Conservation (phyloP, 805 yeast species). For the Candida taoyuanica region DNA sequence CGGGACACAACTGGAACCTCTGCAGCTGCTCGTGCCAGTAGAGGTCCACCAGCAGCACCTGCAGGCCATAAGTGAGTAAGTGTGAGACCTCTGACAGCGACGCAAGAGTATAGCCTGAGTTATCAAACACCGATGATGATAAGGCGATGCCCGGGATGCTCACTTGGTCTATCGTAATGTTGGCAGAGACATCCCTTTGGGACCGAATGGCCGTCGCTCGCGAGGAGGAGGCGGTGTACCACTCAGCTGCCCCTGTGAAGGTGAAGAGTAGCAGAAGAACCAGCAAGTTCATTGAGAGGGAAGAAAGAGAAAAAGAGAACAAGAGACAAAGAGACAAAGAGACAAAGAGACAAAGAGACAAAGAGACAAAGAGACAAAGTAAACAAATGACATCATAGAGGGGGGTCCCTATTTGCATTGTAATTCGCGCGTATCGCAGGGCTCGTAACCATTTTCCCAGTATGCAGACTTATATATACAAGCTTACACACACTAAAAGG, state of each 20-base stretch:
- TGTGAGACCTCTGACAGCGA: conserved; percentile 27
- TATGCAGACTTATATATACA: too few relatives aligned
- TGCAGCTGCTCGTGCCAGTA: conserved; percentile 46
- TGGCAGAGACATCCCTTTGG: conserved; percentile 43
- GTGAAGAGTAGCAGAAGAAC: background rate
- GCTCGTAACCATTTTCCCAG: background rate
- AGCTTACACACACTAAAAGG: too few relatives aligned
- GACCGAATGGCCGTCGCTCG: conserved; percentile 12
- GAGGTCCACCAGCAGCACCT: conserved; percentile 46
- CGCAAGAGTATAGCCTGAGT: conserved; percentile 29
- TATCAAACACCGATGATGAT: conserved; percentile 29
- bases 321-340: too few relatives aligned
- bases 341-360: too few relatives aligned
- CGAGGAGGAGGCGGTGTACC: conserved; percentile 3
- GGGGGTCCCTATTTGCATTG: background rate
- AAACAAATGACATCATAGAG: too few relatives aligned
- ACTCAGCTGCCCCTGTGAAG: background rate
- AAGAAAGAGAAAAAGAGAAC: too few relatives aligned
- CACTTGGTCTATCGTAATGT: conserved; percentile 36
- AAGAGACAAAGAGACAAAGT: too few relatives aligned
- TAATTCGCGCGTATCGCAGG: background rate
- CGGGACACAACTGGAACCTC: conserved; percentile 58
- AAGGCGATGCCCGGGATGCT: conserved; percentile 38
- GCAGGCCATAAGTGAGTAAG: conserved; percentile 42
- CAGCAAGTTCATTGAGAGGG: too few relatives aligned